A percentile compares a stretch with the other conserved stretches of the same genome.
Evolutionary conservation across 768 basidiomycete genomes (phyloP).

Genomic region (Suillus luteus): DNA sequence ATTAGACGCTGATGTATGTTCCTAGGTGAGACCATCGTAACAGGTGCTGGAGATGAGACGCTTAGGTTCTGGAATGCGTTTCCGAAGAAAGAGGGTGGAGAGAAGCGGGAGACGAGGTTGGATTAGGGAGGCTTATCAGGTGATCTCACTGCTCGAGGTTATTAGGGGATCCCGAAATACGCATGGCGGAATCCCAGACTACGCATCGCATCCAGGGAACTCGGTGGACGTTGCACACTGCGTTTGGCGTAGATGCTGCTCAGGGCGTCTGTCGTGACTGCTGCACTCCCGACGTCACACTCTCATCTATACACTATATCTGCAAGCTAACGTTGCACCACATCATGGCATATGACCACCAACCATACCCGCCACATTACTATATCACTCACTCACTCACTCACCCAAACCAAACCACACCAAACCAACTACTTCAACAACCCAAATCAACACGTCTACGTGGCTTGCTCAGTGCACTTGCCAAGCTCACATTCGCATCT

Average conservation of each 20-base stretch:
- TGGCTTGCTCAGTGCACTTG: neutral
- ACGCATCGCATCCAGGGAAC: neutral
- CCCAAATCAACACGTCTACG: neutral
- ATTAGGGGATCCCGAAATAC: neutral
- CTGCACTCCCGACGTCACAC: neutral
- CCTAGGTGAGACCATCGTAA: conserved; percentile 83
- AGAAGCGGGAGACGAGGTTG: conserved; percentile 40
- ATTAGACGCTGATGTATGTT: neutral
- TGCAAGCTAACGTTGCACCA: conserved; percentile 3
- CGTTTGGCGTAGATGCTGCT: neutral
- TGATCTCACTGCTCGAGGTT: conserved; percentile 21
- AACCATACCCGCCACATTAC: neutral
- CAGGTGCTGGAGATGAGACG: conserved; percentile 97
- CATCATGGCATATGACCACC: conserved; percentile 7
- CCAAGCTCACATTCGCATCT: neutral
- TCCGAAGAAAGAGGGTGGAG: conserved; percentile 61
- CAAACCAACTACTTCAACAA: neutral
- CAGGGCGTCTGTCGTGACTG: neutral
- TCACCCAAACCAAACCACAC: neutral
- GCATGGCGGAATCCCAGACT: neutral
- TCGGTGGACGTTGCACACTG: neutral
- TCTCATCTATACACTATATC: conserved; percentile 7
- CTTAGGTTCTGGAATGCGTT: conserved; percentile 98
- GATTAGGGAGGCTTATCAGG: conserved; percentile 56
- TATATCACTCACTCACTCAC: conserved; percentile 1